phyloP scores from a whole-genome alignment of 257 asterid species.

The Craterostigma plantagineum region DNA sequence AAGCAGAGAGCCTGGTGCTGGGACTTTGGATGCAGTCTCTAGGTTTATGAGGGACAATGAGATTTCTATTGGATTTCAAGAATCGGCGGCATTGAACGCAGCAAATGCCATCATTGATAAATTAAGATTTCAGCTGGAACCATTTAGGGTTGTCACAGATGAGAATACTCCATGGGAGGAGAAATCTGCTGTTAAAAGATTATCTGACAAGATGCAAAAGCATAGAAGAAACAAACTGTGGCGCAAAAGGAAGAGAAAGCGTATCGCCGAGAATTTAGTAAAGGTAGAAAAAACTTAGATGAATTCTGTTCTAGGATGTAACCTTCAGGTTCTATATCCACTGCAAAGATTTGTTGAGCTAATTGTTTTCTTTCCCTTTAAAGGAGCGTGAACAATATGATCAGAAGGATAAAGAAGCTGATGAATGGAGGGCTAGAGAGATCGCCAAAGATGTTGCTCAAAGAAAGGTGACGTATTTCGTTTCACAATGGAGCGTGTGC shows the following conservation, averaged over 20 bases:
- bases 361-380: conserved; percentile 1
- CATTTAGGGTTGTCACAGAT: conserved; percentile 57
- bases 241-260: conserved; percentile 69
- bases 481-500: not conserved
- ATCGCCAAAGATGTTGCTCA: conserved; percentile 75
- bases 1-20: conserved; percentile 13
- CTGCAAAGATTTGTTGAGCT: not conserved
- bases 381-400: conserved; percentile 59
- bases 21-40: conserved; percentile 18
- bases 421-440: conserved; percentile 89
- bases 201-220: conserved; percentile 53
- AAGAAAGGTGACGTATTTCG: conserved; percentile 38
- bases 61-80: conserved; percentile 28
- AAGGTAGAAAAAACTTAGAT: conserved; percentile 33
- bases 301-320: not conserved
- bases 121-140: conserved; percentile 63
- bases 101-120: conserved; percentile 47
- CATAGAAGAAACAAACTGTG: conserved; percentile 70
- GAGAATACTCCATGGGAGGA: conserved; percentile 79
- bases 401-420: conserved; percentile 62
- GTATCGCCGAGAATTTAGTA: conserved; percentile 39
- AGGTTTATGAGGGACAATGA: conserved; percentile 24
- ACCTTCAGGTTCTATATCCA: not conserved
- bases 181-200: conserved; percentile 45
- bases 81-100: conserved; percentile 31